These are phyloP conservation scores for Diutina catenulata DNA, from an alignment of 1,139 yeast species.

Conservation along the genomic window DNA sequence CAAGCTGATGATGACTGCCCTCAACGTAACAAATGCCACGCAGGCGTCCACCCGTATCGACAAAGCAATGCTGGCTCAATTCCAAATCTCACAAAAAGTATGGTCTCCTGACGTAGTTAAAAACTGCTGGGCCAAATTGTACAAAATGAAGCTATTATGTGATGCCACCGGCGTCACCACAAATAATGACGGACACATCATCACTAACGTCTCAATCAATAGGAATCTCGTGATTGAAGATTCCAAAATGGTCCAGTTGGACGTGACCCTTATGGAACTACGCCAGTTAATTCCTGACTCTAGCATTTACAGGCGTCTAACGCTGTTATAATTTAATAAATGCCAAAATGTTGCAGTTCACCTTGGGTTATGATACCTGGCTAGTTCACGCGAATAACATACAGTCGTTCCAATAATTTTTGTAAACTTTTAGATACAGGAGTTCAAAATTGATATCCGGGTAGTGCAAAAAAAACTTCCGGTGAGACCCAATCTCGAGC, in stretches of 20 bases:
- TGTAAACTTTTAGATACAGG: too few relatives aligned
- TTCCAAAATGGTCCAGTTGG: constrained; percentile 35
- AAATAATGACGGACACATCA: constrained; percentile 20
- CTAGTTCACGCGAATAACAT: too few relatives aligned
- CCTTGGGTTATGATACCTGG: too few relatives aligned
- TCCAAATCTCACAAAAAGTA: constrained; percentile 30
- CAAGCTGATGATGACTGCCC: constrained; percentile 35
- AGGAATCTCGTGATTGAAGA: constrained; percentile 27
- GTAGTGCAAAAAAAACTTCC: too few relatives aligned
- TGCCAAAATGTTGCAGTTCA: too few relatives aligned
- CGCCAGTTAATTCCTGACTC: not conserved
- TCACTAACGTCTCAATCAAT: constrained; percentile 20
- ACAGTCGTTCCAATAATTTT: too few relatives aligned
- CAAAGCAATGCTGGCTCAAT: constrained; percentile 17
- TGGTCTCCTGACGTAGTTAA: constrained; percentile 39
- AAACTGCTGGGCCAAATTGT: constrained; percentile 44
- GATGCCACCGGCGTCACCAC: constrained; percentile 22
- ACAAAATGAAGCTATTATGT: constrained; percentile 23
- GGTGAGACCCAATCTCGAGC: too few relatives aligned
- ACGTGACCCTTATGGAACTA: constrained; percentile 34
- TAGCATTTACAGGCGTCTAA: not conserved
- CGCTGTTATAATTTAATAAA: not conserved
- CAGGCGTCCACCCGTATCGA: constrained; percentile 18
- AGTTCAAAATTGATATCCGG: too few relatives aligned
- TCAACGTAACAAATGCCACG: constrained; percentile 27